phyloP scores from a whole-genome alignment of 2,329 filamentous ascomycete genomes.

The Microdochium trichocladiopsis region DNA sequence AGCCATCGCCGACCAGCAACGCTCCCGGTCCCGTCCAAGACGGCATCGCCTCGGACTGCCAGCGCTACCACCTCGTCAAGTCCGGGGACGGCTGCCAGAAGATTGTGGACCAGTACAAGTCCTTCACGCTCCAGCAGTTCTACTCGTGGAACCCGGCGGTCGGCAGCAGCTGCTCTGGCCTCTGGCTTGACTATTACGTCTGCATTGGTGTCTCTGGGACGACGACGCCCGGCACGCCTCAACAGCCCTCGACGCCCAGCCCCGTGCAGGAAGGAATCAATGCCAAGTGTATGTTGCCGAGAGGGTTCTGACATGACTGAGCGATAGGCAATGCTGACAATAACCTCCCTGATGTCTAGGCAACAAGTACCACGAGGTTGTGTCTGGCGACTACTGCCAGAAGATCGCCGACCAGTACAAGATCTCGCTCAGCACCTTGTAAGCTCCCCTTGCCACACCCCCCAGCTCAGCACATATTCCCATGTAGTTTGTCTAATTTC shows the following conservation, averaged over 20 bases:
- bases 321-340: not conserved
- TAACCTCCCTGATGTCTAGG: too few species aligned
- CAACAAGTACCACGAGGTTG: constrained; percentile 1
- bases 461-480: too few species aligned
- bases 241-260: not conserved
- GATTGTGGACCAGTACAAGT: not conserved
- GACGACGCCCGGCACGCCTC: not conserved
- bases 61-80: not conserved
- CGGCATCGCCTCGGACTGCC: not conserved
- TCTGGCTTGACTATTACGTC: not conserved
- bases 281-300: not conserved
- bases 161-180: not conserved
- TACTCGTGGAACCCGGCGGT: not conserved
- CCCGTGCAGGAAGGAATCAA: not conserved
- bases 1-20: not conserved
- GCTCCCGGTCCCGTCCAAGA: not conserved
- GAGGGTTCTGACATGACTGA: not conserved
- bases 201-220: not conserved
- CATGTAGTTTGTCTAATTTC: too few species aligned
- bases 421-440: not conserved
- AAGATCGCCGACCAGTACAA: not conserved
- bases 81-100: not conserved
- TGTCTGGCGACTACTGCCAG: not conserved
- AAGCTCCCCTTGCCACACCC: not conserved
- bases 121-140: not conserved